Evolutionary conservation across 768 basidiomycete genomes (phyloP).

Genomic region (Cyclocybe aegerita): DNA sequence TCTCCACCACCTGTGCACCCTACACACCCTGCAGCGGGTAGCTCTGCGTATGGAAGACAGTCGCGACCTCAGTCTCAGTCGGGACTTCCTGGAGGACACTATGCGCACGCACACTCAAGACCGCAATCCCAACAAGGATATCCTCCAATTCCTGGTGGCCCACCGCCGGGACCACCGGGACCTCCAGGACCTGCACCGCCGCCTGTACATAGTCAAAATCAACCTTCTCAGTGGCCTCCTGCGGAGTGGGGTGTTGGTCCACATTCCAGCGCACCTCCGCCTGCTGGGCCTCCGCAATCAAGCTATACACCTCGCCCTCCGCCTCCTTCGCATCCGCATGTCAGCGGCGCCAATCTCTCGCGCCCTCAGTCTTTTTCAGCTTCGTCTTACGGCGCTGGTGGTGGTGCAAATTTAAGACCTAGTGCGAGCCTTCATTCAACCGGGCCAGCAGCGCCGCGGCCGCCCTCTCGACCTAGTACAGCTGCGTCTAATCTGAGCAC

Average conservation of each 20-base stretch:
- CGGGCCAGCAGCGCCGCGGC: conserved; percentile 10
- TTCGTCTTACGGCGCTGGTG: conserved; percentile 13
- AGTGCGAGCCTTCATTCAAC: conserved; percentile 16
- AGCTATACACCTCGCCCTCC: conserved; percentile 15
- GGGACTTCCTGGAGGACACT: not conserved
- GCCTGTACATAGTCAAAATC: conserved; percentile 24
- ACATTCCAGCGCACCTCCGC: conserved; percentile 12
- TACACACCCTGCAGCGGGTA: not conserved
- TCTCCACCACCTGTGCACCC: conserved; percentile 34
- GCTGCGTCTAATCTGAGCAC: conserved; percentile 7
- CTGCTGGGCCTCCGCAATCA: conserved; percentile 9
- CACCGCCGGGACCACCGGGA: conserved; percentile 1
- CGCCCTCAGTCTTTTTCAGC: conserved; percentile 31
- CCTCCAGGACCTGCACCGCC: conserved; percentile 6
- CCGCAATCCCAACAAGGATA: conserved; percentile 14
- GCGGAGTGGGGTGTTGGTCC: conserved; percentile 36
- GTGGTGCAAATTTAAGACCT: conserved; percentile 23
- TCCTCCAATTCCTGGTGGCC: conserved; percentile 1
- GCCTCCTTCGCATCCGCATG: conserved; percentile 1
- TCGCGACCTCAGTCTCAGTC: conserved; percentile 7
- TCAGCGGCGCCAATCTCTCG: conserved; percentile 30
- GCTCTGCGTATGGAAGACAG: not conserved
- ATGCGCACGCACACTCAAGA: not conserved
- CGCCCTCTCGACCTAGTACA: conserved; percentile 8
- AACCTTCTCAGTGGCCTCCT: conserved; percentile 37